Evolutionary conservation across 306 rosid genomes (phyloP).

Genomic region (Lathyrus aphaca): DNA sequence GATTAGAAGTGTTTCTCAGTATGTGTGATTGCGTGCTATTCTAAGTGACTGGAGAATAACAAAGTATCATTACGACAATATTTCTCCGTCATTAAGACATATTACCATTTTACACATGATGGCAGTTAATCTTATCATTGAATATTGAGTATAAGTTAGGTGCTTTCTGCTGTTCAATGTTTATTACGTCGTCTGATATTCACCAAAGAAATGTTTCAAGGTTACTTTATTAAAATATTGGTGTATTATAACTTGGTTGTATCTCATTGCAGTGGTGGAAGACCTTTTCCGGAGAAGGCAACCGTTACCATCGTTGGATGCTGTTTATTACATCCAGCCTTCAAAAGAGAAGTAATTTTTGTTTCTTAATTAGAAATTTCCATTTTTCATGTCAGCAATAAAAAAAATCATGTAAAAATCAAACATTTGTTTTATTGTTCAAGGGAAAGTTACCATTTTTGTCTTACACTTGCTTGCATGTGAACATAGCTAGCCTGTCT

Average conservation of each 20-base stretch:
- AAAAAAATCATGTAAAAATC: slow-evolving; percentile 18
- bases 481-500: too few relatives aligned
- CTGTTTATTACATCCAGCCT: slow-evolving; percentile 88
- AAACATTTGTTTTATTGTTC: background rate
- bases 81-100: slow-evolving; percentile 22
- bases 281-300: slow-evolving; percentile 96
- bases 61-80: slow-evolving; percentile 4
- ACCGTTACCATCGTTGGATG: slow-evolving; percentile 94
- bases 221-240: slow-evolving; percentile 28
- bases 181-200: slow-evolving; percentile 5
- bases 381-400: background rate
- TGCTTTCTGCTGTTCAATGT: slow-evolving; percentile 26
- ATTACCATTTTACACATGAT: slow-evolving; percentile 24
- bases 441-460: too few relatives aligned
- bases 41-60: background rate
- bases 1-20: slow-evolving; percentile 18
- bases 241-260: slow-evolving; percentile 9
- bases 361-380: slow-evolving; percentile 32
- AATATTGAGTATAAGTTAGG: background rate
- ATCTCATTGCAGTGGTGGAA: slow-evolving; percentile 84
- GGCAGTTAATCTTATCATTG: slow-evolving; percentile 2
- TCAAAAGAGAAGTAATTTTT: slow-evolving; percentile 77
- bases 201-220: background rate
- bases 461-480: too few relatives aligned
- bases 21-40: background rate